Evolutionary conservation across 768 basidiomycete species (phyloP), one percentile per base, ranked within the genome.

Genomic region (Amanita muscaria): DNA sequence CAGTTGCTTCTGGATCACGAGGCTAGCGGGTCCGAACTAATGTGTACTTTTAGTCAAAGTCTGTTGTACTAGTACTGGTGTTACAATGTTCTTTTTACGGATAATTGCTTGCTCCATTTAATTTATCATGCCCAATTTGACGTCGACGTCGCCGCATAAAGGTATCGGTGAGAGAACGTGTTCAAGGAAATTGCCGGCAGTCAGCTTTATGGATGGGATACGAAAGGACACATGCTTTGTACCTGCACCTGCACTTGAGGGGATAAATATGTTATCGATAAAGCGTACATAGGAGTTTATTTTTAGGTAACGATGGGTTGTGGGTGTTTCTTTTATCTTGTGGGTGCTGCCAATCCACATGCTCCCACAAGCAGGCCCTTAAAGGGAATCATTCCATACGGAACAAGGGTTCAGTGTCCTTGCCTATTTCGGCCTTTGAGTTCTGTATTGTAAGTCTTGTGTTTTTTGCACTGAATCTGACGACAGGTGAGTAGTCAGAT

Each of bases 271-370:
- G n/a, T n/a, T n/a, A n/a, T n/a, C n/a, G n/a, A n/a, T n/a, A n/a
- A n/a, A n/a, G n/a, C n/a, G n/a, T n/a, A n/a, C n/a, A n/a, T n/a
- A n/a, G n/a, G 6, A 6, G 27, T 29, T 12, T 25, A 25, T 14
- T 21, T 16, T 46, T 33, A 29, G 37, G 14, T 18, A 19, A 36
- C 23, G 22, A 24, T 44, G 23, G 44, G 49, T 59, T 62, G 62
- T 63, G 53, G 60, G 60, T 57, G 57, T 54, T 50, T 59, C 56
- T 63, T 65, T 63, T 58, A 56, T 56, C 43, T 56, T 66, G 64
- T 65, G 63, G 64, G 63, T 53, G 65, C 52, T 51, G 42, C 55
- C 53, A 62, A 63, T 61, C 57, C 53, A 58, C 54, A 54, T 58
- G 58, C 59, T 55, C 61, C 58, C 56, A 54, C 57, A 40, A 18